These are phyloP conservation scores for Rhynchosporium agropyri DNA, from an alignment of 2,329 filamentous ascomycete species.

Conservation along the genomic window DNA sequence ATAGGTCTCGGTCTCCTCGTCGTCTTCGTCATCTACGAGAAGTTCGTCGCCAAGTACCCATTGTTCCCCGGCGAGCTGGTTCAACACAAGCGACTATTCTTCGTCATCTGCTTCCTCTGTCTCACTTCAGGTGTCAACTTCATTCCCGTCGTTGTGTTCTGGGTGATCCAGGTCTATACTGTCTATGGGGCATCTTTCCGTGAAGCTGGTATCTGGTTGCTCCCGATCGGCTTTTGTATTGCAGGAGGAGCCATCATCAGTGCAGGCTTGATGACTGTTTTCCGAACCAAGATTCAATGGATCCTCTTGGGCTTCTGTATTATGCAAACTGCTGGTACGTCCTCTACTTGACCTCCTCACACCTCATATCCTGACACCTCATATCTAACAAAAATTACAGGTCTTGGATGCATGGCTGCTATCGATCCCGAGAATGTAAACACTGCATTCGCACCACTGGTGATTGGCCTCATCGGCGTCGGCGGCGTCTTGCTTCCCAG, in stretches of 20 bases:
- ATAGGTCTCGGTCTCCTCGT: constrained; percentile 52
- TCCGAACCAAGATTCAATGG: constrained; percentile 60
- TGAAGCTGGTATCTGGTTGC: constrained; percentile 63
- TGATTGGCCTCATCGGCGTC: constrained; percentile 64
- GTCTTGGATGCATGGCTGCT: constrained; percentile 53
- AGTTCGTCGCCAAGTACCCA: constrained; percentile 52
- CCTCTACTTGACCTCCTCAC: constrained; percentile 27
- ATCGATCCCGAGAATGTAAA: constrained; percentile 55
- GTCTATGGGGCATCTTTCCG: constrained; percentile 67
- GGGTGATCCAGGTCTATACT: constrained; percentile 63
- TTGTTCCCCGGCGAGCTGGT: constrained; percentile 55
- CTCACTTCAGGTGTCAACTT: constrained; percentile 55
- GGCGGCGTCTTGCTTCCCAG: constrained; percentile 71
- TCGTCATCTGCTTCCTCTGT: constrained; percentile 58
- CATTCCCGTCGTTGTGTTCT: constrained; percentile 53
- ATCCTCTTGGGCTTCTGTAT: constrained; percentile 61
- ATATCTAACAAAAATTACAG: constrained; percentile 53
- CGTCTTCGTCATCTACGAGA: constrained; percentile 57
- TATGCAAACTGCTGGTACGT: constrained; percentile 67
- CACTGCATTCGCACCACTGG: constrained; percentile 58
- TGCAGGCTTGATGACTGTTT: constrained; percentile 58
- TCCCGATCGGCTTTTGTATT: constrained; percentile 67
- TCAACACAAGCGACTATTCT: constrained; percentile 53
- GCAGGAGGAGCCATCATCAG: constrained; percentile 62
- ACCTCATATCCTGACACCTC: constrained; percentile 42